Evolutionary conservation across 1,284 basidiomycete species (phyloP), one percentile per base, ranked within the genome.

Genomic region (Leccinum pachyderme): DNA sequence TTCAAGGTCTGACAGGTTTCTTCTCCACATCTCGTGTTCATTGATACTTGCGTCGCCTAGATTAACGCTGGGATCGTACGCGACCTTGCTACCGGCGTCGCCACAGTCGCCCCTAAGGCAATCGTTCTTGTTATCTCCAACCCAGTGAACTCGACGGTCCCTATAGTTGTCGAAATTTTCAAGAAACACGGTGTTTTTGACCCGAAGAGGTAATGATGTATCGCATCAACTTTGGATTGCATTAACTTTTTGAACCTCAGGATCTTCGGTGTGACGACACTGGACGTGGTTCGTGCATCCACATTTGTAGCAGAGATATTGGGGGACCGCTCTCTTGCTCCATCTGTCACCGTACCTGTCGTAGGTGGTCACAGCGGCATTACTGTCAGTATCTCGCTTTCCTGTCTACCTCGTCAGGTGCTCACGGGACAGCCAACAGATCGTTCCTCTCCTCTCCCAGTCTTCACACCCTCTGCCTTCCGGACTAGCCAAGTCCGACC

Each of bases 61-160:
- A 95, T 95, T 83, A 99, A 99, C 76, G 97, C 94, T 60, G 93
- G 93, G 53, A 99, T 99, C 73, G 92, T 98, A 59, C 87, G 89
- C 63, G 93, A 94, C 72, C 86, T 99, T 59, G 96, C 95, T 43
- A 87, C 85, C 49, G 93, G 89, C 51, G 91, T 95, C 65, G 95
- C 95, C 33, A 86, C 84, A 45, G 75, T 79, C 59, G 84, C 87
- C 52, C 97, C 97, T 66, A 95, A 95, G 73, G 96, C 97, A 11
- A 91, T 91, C 65, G 84, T 99, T 53, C 85, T 95, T 49, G 93
- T 98, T 66, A 98, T 98, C 73, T 95, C 95, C 57, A 96, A 95
- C 79, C 93, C 93, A 43, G 93, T 96, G 68, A 95, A 95, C 82
- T 98, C 95, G 49, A 98, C 96, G 43, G 97, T 99, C 50, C 97